Evolutionary conservation across 495 filamentous ascomycete genomes (phyloP), one percentile per base, ranked within the genome.

Genomic region (Penicillium salamii): DNA sequence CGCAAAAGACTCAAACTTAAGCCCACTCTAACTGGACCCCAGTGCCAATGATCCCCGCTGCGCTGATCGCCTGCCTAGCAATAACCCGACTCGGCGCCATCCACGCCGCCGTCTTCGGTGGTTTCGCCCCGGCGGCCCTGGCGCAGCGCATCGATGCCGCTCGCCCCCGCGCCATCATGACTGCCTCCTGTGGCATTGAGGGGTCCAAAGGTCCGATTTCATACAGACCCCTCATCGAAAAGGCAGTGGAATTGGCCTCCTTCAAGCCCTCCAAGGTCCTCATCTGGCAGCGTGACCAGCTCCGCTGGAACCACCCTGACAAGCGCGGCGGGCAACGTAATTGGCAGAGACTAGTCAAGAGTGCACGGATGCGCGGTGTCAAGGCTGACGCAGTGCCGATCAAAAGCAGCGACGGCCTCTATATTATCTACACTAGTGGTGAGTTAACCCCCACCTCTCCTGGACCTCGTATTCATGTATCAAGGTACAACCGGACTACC

Each of bases 41-140:
- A 91, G 88, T 96, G 91, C 92, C 91, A 46, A 96, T 97, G 91
- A 90, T 97, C 29, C 92, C 91, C 1, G 86, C 89, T 4, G 86
- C 91, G 7, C 62, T 95, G 14, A 85, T 95, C 41, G 91, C 88
- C 17, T 87, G 90, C 18, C 82, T 96, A 3, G 90, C 92, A 20
- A 81, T 88, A 53, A 78, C 78, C 34, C 85, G 91, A 0, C 73
- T 97, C 1, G 92, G 92, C 18, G 91, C 92, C 6, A 85, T 96
- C 45, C 91, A 97, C 55, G 83, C 88, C 3, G 90, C 92, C 7
- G 91, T 97, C 3, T 97, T 97, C 64, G 92, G 91, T 9, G 91
- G 91, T 1, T 97, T 97, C 57, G 89, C 89, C 0, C 70, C 90
- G 6, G 72, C 77, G 14, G 88, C 91, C 3, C 75, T 96, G 19